Base-by-base conservation (phyloP, 2,329 filamentous ascomycete species). In the Bisporella sp. region DNA sequence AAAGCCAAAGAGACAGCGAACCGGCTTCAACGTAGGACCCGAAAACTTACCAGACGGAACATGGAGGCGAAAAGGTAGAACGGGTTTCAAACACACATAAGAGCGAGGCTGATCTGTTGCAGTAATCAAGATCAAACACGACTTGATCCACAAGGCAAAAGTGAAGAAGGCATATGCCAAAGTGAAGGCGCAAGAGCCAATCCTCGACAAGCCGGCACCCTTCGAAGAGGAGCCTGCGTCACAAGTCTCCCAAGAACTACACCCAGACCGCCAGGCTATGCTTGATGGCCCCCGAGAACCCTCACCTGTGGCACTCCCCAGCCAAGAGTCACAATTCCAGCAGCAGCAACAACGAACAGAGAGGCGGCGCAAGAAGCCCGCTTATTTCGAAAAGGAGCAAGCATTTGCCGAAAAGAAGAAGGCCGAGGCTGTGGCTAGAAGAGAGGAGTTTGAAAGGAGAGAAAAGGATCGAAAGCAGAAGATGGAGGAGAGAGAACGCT, bases 161-260 rank as follows among this genome's bases (percentile, higher is more conserved):
- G 77, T 96, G 55, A 93, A 92, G 71, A 95, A 96, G 69, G 81
- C 87, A 41, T 96, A 96, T 66, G 87, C 86, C 56, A 96, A 96
- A 69, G 74, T 96, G 57, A 92, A 91, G 69, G 82, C 82, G 40
- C 60, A 59, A 48, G 62, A 66, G 51, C 56, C 59, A 6, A 46
- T 51, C 44, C 55, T 63, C 48, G 54, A 61, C 12, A 45, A 43
- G 21, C 45, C 52, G n/a, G 49, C 41, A 13, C 51, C 52, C 40
- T 35, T 51, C 30, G 28, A 47, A 45, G 35, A 45, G 28, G 42
- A 45, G 9, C 6, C 21, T 6, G 12, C 12, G 11, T 11, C 42
- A 30, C 42, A 29, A 9, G 9, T 11, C 28, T 48, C 60, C 31
- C 56, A 75, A 52, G 78, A 80, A 57, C 72, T 82, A 5, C 81